phyloP scores from a whole-genome alignment of 345 rosid genomes.

The Cardamine resedifolia region DNA sequence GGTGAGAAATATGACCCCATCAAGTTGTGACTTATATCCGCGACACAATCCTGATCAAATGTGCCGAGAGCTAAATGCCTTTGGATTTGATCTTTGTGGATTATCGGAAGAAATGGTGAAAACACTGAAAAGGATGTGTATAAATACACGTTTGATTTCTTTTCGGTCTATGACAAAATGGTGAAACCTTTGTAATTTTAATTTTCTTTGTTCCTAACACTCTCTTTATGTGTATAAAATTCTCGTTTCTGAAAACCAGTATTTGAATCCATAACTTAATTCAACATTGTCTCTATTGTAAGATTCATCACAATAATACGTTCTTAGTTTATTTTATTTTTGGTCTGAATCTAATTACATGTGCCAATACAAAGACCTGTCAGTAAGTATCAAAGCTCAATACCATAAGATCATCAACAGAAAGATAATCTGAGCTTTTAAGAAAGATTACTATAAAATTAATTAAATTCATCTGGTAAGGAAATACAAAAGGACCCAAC shows the following conservation, averaged over 20 bases:
- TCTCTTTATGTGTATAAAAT: constrained; percentile 9
- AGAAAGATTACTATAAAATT: background rate
- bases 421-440: background rate
- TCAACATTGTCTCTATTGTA: background rate
- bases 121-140: constrained; percentile 16
- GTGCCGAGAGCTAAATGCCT: background rate
- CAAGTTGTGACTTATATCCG: constrained; percentile 42
- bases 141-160: constrained; percentile 20
- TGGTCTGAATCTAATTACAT: background rate
- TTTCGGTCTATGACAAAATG: constrained; percentile 7
- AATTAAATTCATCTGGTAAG: constrained; percentile 25
- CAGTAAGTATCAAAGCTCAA: background rate
- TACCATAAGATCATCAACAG: background rate
- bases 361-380: background rate
- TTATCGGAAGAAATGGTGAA: background rate
- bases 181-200: constrained; percentile 20
- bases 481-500: constrained; percentile 20
- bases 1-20: constrained; percentile 66
- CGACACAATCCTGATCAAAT: constrained; percentile 1
- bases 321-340: background rate
- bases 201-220: background rate
- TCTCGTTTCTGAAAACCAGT: constrained; percentile 16
- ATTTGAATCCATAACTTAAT: background rate
- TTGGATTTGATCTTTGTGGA: constrained; percentile 6
- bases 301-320: background rate